Evolutionary conservation across 306 rosid species (phyloP).

Genomic region (Ormosia semicastrata): DNA sequence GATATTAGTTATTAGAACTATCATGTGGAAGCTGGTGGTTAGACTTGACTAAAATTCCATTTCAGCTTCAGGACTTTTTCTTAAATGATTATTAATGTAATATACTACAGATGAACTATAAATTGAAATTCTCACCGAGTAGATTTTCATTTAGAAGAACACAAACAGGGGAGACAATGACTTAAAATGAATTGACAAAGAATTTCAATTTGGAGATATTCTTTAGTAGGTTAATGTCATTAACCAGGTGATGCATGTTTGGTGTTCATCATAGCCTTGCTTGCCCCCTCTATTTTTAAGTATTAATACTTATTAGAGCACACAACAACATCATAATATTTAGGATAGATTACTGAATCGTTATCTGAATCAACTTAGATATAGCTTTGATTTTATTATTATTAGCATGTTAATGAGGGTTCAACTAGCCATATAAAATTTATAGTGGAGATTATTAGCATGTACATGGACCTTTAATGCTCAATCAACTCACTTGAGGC

Average conservation of each 20-base stretch:
- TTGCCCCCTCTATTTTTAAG: neutral
- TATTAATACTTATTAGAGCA: neutral
- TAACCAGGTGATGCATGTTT: neutral
- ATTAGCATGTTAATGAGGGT: neutral
- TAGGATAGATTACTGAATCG: neutral
- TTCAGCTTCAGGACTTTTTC: neutral
- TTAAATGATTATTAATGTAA: neutral
- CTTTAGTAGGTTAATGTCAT: neutral
- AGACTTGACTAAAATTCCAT: neutral
- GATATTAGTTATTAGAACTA: conserved; percentile 1
- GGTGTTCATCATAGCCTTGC: neutral
- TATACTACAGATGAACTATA: neutral
- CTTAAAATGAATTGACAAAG: neutral
- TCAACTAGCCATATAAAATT: neutral
- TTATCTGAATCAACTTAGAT: neutral
- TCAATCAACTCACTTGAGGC: neutral
- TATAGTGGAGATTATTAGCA: neutral
- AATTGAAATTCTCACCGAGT: neutral
- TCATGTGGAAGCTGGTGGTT: conserved; percentile 8
- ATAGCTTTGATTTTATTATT: neutral
- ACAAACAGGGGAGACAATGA: neutral
- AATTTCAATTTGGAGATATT: neutral
- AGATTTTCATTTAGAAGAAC: conserved; percentile 9
- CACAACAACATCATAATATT: neutral
- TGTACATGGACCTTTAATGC: neutral